Base-by-base conservation (phyloP, 306 rosid species). In the Vigna unguiculata region DNA sequence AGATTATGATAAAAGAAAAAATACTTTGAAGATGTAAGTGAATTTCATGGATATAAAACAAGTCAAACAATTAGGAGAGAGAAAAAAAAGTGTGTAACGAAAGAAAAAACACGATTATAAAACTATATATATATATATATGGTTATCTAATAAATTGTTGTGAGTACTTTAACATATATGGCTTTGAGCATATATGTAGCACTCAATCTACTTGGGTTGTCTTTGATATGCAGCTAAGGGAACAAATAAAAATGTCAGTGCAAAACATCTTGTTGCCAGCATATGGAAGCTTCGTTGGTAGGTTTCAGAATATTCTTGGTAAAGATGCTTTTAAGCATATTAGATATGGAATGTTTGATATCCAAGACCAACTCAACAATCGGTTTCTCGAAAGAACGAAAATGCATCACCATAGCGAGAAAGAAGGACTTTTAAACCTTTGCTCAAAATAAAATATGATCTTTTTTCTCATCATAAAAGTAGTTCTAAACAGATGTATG, bases 151-250 rank as follows among this genome's bases (percentile, higher is more conserved):
- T n/a, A n/a, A n/a, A n/a, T n/a, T n/a, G n/a, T n/a, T n/a, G n/a
- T n/a, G n/a, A n/a, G n/a, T n/a, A n/a, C n/a, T n/a, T n/a, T n/a
- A n/a, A n/a, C n/a, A n/a, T n/a, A n/a, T n/a, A 36, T 54, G 80
- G 77, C 76, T 92, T 92, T 7, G 87, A 84, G 6, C 86, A 88
- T 69, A 77, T 77, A 25, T 89, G 89, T 78, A 80, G 74, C 40
- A 59, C 43, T 63, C 95, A 91, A 48, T 84, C 91, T 24, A 69
- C 76, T 19, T 91, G 93, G 98, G 58, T 71, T 15, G 53, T 88
- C 24, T 85, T 48, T 41, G 88, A 89, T 69, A 80, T 76, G 52
- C 93, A 85, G 69, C 78, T 86, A 8, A 89, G 88, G 52, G 89
- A 82, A 60, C 89, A 89, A 28, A 59, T 90, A 71, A 86, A 77